Percentiles rank a stretch among this genome's conserved stretches.
Evolutionary conservation across 2,329 filamentous ascomycete species (phyloP).

Genomic region (Coleophoma cylindrospora): DNA sequence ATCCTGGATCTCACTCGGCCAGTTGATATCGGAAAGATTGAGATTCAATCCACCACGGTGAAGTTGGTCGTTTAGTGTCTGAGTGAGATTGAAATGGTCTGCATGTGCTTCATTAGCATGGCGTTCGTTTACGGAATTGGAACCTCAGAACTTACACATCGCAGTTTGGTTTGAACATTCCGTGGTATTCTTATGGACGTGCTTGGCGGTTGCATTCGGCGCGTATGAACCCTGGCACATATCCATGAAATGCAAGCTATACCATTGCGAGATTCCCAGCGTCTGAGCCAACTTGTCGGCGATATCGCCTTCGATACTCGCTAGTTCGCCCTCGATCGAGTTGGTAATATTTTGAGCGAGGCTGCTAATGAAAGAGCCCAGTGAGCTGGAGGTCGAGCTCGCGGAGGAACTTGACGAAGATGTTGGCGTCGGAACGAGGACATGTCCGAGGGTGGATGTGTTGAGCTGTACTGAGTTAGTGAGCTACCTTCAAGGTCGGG

Average conservation of each 20-base stretch:
- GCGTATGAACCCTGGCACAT: conserved; percentile 46
- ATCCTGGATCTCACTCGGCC: conserved; percentile 49
- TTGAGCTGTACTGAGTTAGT: conserved; percentile 39
- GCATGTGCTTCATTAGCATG: background rate
- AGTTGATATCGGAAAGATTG: conserved; percentile 46
- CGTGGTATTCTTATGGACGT: conserved; percentile 45
- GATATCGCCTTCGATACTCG: conserved; percentile 30
- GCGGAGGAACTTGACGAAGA: conserved; percentile 11
- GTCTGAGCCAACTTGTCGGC: conserved; percentile 35
- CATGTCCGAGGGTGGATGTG: conserved; percentile 46
- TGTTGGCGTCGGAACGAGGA: conserved; percentile 15
- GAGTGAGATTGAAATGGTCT: conserved; percentile 48
- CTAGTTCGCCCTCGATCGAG: conserved; percentile 23
- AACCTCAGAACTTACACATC: conserved; percentile 33
- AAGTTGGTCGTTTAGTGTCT: conserved; percentile 43
- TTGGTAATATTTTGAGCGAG: conserved; percentile 35
- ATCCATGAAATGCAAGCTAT: conserved; percentile 54
- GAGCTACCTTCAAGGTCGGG: conserved; percentile 1
- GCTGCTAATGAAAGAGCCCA: conserved; percentile 24
- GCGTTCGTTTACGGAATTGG: background rate
- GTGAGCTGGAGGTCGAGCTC: conserved; percentile 16
- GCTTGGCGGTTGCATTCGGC: conserved; percentile 26
- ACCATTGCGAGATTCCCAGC: conserved; percentile 54
- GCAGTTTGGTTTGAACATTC: conserved; percentile 47
- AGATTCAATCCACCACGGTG: conserved; percentile 32